A percentile compares a stretch with the other conserved stretches of the same genome.
Conservation (phyloP, 192 early-diverging fungal species). For the Rhizophagus clarus region DNA sequence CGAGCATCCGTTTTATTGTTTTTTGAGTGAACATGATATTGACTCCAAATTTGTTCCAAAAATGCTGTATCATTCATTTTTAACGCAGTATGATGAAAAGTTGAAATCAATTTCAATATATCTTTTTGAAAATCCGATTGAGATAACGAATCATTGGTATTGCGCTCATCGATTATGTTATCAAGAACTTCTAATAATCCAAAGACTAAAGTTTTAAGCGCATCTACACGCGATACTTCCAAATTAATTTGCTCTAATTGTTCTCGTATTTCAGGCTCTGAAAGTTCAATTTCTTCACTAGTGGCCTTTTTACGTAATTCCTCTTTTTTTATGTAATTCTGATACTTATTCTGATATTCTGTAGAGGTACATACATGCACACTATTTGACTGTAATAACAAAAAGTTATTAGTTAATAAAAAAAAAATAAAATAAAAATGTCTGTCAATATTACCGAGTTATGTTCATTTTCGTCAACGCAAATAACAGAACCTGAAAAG, state of each 20-base stretch:
- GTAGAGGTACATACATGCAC: neutral
- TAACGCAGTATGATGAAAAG: neutral
- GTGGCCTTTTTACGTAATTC: neutral
- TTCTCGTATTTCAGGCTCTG: neutral
- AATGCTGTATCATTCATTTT: slow-evolving; percentile 5
- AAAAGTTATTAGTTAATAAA: neutral
- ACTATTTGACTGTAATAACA: neutral
- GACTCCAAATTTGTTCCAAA: neutral
- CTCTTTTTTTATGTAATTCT: neutral
- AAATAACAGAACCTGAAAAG: neutral
- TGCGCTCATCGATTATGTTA: neutral
- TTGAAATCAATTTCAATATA: neutral
- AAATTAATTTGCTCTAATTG: neutral
- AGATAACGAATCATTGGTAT: neutral
- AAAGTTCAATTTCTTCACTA: neutral
- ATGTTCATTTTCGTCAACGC: neutral
- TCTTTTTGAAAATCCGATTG: neutral
- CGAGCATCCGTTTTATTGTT: neutral
- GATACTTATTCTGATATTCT: neutral
- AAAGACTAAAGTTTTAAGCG: neutral
- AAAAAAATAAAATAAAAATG: neutral
- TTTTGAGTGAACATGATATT: neutral
- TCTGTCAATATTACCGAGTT: neutral
- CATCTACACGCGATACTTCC: neutral
- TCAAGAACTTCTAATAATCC: neutral